These are phyloP conservation scores for Penicillium riverlandense DNA, from an alignment of 495 filamentous ascomycete species.

Conservation along the genomic window DNA sequence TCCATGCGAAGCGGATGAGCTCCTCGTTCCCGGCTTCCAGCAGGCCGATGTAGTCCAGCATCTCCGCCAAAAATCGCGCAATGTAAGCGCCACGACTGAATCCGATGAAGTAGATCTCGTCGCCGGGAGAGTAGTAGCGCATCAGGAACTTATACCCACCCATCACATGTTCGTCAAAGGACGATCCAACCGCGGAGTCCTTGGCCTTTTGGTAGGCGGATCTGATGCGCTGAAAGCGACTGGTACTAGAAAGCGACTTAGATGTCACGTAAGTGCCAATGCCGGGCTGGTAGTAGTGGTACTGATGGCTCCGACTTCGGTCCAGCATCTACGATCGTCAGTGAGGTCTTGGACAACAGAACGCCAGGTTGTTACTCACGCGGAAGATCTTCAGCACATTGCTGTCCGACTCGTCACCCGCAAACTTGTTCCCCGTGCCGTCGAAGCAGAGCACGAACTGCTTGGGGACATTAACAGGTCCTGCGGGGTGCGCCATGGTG, in stretches of 20 bases:
- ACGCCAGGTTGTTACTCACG: slow-evolving; percentile 17
- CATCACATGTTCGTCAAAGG: slow-evolving; percentile 77
- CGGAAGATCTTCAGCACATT: slow-evolving; percentile 86
- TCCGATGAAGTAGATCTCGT: slow-evolving; percentile 77
- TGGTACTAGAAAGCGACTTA: slow-evolving; percentile 58
- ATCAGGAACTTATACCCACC: slow-evolving; percentile 85
- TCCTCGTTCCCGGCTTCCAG: slow-evolving; percentile 82
- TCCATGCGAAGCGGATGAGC: slow-evolving; percentile 79
- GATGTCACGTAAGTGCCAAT: slow-evolving; percentile 79
- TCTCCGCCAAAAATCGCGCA: slow-evolving; percentile 77
- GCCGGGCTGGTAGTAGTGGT: slow-evolving; percentile 51
- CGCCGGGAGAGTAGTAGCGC: slow-evolving; percentile 73
- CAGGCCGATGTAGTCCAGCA: slow-evolving; percentile 78
- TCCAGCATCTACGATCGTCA: slow-evolving; percentile 42
- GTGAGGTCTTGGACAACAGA: not conserved
- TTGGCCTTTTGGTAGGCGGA: slow-evolving; percentile 79
- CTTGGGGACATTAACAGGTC: slow-evolving; percentile 22
- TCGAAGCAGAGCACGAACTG: slow-evolving; percentile 81
- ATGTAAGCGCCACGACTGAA: slow-evolving; percentile 86
- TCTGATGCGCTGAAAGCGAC: slow-evolving; percentile 53
- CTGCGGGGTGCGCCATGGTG: slow-evolving; percentile 11
- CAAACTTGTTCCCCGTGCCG: slow-evolving; percentile 84
- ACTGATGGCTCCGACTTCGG: slow-evolving; percentile 42
- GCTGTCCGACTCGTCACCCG: slow-evolving; percentile 72
- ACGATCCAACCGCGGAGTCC: slow-evolving; percentile 76